Percentiles rank a stretch among this genome's conserved stretches.
These are phyloP conservation scores for Polytrichum formosum DNA, from an alignment of 225 moss, liverwort and hornwort genomes.

Conservation along the genomic window DNA sequence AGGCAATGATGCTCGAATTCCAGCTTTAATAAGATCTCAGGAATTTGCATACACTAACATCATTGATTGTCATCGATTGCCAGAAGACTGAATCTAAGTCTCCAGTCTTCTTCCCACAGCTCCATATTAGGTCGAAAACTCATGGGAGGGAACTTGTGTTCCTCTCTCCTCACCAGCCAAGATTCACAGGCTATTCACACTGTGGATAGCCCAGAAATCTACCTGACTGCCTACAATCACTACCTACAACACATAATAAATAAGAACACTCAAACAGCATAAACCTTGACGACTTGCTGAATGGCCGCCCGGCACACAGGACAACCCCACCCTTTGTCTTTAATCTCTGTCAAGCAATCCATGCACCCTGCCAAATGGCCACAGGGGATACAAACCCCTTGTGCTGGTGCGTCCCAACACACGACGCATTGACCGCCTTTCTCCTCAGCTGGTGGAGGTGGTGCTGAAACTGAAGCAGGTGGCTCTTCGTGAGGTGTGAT, in stretches of 20 bases:
- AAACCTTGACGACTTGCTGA: constrained; percentile 91
- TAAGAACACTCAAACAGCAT: constrained; percentile 53
- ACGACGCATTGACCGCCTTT: constrained; percentile 79
- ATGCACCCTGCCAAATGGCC: constrained; percentile 94
- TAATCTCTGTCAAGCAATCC: constrained; percentile 87
- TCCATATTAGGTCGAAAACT: no score
- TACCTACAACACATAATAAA: constrained; percentile 3
- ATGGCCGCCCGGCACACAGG: constrained; percentile 90
- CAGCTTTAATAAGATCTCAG: no score
- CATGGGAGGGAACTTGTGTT: no score
- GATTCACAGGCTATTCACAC: no score
- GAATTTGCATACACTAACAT: no score
- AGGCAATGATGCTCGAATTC: no score
- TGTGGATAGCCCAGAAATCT: no score
- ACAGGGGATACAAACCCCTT: constrained; percentile 92
- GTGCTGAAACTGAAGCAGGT: constrained; percentile 9
- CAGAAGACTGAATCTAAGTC: no score
- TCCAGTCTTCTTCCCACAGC: no score
- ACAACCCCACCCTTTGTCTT: constrained; percentile 87
- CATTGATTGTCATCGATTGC: no score
- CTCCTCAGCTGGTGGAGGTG: constrained; percentile 43
- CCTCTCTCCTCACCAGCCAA: no score
- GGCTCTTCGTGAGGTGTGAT: constrained; percentile 16
- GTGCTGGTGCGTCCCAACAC: constrained; percentile 94
- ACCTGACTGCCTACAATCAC: background rate